phyloP scores from a whole-genome alignment of 106 monocot genomes.

The Platanthera guangdongensis region DNA sequence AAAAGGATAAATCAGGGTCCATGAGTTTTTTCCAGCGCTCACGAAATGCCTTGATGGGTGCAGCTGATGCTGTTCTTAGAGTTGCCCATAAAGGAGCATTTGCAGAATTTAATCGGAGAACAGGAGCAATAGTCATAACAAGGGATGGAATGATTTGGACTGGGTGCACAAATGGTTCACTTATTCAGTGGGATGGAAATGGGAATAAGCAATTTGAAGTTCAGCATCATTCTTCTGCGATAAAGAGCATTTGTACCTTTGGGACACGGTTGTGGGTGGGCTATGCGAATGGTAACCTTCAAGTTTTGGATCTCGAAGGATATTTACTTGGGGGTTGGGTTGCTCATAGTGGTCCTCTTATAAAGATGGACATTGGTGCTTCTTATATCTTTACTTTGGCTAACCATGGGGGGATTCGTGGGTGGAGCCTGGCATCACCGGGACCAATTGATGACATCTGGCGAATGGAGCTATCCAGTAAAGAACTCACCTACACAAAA shows the following conservation, averaged over 20 bases:
- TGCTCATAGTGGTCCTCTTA: conserved; percentile 52
- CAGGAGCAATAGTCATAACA: conserved; percentile 41
- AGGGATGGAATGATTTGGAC: conserved; percentile 60
- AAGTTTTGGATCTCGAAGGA: conserved; percentile 53
- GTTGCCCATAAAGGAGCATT: conserved; percentile 49
- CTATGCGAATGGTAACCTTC: conserved; percentile 37
- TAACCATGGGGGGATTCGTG: conserved; percentile 58
- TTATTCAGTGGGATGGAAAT: conserved; percentile 61
- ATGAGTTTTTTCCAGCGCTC: conserved; percentile 59
- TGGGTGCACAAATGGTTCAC: conserved; percentile 41
- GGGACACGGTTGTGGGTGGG: conserved; percentile 52
- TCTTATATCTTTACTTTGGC: conserved; percentile 50
- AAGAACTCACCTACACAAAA: conserved; percentile 24
- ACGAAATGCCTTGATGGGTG: conserved; percentile 54
- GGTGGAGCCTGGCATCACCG: conserved; percentile 42
- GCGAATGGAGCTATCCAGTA: conserved; percentile 24
- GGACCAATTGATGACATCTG: conserved; percentile 37
- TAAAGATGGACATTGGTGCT: conserved; percentile 40
- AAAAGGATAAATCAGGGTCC: conserved; percentile 46
- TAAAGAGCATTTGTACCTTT: conserved; percentile 44
- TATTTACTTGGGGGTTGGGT: conserved; percentile 40
- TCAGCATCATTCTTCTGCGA: conserved; percentile 32
- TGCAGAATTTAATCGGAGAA: conserved; percentile 42
- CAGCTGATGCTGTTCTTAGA: conserved; percentile 62
- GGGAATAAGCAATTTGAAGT: conserved; percentile 42